These are phyloP conservation scores for Geranomyces variabilis DNA, from an alignment of 192 early-diverging fungal species.

Conservation along the genomic window DNA sequence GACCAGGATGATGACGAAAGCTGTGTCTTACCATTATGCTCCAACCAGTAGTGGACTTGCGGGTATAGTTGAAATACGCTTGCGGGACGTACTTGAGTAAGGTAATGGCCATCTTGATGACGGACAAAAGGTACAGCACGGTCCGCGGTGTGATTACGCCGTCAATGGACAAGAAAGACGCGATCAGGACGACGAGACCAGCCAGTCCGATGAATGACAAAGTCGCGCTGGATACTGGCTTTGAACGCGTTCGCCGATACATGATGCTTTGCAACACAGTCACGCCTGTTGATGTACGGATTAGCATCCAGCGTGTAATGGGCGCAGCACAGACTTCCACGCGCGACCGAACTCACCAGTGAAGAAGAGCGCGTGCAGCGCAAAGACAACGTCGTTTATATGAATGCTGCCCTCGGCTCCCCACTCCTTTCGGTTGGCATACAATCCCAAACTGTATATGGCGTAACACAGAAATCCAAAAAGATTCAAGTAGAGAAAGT, in stretches of 20 bases:
- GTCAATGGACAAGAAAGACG: conserved; percentile 27
- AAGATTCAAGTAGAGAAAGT: conserved; percentile 87
- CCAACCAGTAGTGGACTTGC: conserved; percentile 87
- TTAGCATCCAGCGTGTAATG: neutral
- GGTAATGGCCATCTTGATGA: conserved; percentile 77
- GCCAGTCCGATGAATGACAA: conserved; percentile 43
- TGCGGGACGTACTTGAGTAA: conserved; percentile 70
- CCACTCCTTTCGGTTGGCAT: conserved; percentile 60
- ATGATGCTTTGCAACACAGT: conserved; percentile 32
- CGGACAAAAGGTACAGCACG: conserved; percentile 73
- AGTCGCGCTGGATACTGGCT: conserved; percentile 48
- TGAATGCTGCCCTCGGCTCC: conserved; percentile 74
- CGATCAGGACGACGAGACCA: conserved; percentile 33
- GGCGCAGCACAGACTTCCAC: neutral
- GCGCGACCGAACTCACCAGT: no score
- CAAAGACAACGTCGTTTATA: conserved; percentile 86
- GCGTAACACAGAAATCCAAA: conserved; percentile 75
- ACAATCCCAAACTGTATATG: conserved; percentile 76
- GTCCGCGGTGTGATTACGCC: conserved; percentile 54
- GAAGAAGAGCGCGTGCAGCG: conserved; percentile 77
- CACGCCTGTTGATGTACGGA: conserved; percentile 17
- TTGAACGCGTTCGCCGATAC: conserved; percentile 33
- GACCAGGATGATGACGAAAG: neutral
- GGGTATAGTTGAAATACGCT: conserved; percentile 69
- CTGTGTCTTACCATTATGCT: conserved; percentile 60